Evolutionary conservation across 2,329 filamentous ascomycete genomes (phyloP).

Genomic region (Magnaporthiopsis incrustans): DNA sequence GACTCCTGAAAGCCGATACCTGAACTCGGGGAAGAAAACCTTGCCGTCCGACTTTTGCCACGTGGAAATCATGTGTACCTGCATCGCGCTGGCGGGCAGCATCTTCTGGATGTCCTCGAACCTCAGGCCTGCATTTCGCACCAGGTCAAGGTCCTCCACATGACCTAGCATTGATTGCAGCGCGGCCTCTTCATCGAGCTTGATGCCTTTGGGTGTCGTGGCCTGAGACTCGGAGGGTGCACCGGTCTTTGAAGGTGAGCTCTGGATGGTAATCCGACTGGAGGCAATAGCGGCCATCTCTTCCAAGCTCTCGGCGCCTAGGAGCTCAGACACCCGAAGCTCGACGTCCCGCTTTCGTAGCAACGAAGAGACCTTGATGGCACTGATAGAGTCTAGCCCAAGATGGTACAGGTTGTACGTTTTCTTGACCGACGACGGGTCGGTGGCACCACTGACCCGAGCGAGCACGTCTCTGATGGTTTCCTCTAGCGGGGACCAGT

Average conservation of each 20-base stretch:
- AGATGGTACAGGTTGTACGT: slow-evolving; percentile 69
- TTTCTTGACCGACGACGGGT: slow-evolving; percentile 45
- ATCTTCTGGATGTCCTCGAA: slow-evolving; percentile 41
- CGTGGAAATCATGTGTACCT: slow-evolving; percentile 69
- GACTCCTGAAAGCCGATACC: slow-evolving; percentile 40
- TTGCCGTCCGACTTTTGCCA: slow-evolving; percentile 62
- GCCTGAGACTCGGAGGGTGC: neutral
- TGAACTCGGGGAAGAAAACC: slow-evolving; percentile 69
- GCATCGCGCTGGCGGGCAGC: slow-evolving; percentile 67
- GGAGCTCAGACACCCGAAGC: slow-evolving; percentile 62
- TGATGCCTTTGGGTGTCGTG: neutral
- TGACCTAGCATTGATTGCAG: neutral
- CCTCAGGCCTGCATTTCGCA: slow-evolving; percentile 32
- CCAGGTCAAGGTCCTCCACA: slow-evolving; percentile 19
- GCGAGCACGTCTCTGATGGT: slow-evolving; percentile 40
- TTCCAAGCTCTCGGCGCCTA: slow-evolving; percentile 55
- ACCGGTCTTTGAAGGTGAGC: neutral
- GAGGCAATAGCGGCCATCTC: slow-evolving; percentile 44
- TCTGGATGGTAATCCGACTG: neutral
- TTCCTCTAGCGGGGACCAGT: slow-evolving; percentile 28
- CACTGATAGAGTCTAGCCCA: slow-evolving; percentile 84
- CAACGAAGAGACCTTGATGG: slow-evolving; percentile 72
- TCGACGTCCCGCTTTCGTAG: slow-evolving; percentile 55
- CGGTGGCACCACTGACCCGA: slow-evolving; percentile 51
- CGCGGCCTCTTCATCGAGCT: neutral